Conservation (phyloP, 805 yeast species). For the Teunomyces atbi region DNA sequence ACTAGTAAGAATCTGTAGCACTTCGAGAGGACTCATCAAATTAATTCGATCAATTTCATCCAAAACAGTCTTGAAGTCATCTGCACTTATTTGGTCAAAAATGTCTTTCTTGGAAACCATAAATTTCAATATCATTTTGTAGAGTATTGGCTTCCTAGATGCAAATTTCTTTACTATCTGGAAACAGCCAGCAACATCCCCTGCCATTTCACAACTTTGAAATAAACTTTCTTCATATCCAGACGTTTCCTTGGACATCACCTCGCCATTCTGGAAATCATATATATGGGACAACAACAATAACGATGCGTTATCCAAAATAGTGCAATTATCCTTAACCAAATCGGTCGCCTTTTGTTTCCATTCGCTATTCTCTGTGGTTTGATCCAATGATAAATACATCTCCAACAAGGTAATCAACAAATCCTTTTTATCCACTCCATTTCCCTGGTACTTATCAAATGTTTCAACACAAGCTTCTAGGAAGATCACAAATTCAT, state of each 20-base stretch:
- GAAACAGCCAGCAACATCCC: conserved; percentile 56
- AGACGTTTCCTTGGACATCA: conserved; percentile 33
- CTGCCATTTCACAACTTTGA: conserved; percentile 58
- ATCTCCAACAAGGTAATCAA: conserved; percentile 78
- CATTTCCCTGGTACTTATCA: conserved; percentile 69
- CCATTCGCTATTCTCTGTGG: conserved; percentile 49
- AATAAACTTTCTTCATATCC: conserved; percentile 63
- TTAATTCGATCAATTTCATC: conserved; percentile 50
- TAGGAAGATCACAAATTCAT: conserved; percentile 84
- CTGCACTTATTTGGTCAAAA: conserved; percentile 51
- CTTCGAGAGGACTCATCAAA: conserved; percentile 69
- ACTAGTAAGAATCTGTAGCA: conserved; percentile 64
- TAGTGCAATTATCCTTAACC: conserved; percentile 43
- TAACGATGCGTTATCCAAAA: conserved; percentile 56
- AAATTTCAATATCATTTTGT: conserved; percentile 60
- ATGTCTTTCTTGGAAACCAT: conserved; percentile 56
- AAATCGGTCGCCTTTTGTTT: conserved; percentile 58
- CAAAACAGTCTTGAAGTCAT: conserved; percentile 48
- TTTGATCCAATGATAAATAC: conserved; percentile 50
- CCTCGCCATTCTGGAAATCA: conserved; percentile 51
- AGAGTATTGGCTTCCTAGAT: conserved; percentile 60
- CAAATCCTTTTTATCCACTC: conserved; percentile 68
- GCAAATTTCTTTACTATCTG: conserved; percentile 61
- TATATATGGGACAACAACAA: conserved; percentile 58
- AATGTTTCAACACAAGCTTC: conserved; percentile 87